Percentiles rank a stretch among this genome's conserved stretches.
phyloP scores from a whole-genome alignment of 139 green algal genomes.

The Asterochloris erici region DNA sequence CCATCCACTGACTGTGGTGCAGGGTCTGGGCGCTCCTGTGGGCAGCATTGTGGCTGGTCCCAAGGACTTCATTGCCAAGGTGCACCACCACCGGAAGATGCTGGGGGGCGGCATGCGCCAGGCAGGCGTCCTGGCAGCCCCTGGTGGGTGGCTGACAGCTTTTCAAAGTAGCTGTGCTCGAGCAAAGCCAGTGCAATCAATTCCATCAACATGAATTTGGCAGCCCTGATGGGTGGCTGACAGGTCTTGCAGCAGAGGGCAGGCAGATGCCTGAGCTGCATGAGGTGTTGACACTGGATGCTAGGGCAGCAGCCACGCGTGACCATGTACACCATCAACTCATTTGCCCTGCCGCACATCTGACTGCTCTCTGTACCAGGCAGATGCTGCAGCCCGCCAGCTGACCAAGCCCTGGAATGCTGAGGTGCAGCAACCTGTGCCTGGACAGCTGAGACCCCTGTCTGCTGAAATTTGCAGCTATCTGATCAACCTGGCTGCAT shows the following conservation, averaged over 20 bases:
- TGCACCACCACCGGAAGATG: constrained; percentile 52
- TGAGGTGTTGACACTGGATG: neutral
- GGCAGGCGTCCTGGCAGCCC: constrained; percentile 39
- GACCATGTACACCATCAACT: neutral
- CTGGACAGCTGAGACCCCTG: neutral
- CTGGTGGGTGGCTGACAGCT: constrained; percentile 12
- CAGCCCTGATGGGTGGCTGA: neutral
- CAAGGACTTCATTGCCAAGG: constrained; percentile 41
- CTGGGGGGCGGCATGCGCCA: constrained; percentile 73
- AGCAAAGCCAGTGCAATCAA: neutral
- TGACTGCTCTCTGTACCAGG: neutral
- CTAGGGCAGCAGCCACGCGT: neutral
- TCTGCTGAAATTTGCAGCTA: neutral
- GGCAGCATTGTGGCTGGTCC: constrained; percentile 57
- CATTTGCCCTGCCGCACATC: neutral
- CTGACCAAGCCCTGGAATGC: neutral
- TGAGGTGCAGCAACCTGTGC: neutral
- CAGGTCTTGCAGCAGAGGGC: neutral
- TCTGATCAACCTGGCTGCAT: neutral
- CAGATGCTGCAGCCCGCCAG: neutral
- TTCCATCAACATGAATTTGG: neutral
- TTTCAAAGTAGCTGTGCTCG: neutral
- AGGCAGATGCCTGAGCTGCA: neutral
- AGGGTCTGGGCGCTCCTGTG: constrained; percentile 61
- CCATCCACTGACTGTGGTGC: neutral